Percentiles rank a stretch among this genome's conserved stretches.
These are phyloP conservation scores for Aspergillus quadricinctus DNA, from an alignment of 2,329 filamentous ascomycete genomes.

Conservation along the genomic window DNA sequence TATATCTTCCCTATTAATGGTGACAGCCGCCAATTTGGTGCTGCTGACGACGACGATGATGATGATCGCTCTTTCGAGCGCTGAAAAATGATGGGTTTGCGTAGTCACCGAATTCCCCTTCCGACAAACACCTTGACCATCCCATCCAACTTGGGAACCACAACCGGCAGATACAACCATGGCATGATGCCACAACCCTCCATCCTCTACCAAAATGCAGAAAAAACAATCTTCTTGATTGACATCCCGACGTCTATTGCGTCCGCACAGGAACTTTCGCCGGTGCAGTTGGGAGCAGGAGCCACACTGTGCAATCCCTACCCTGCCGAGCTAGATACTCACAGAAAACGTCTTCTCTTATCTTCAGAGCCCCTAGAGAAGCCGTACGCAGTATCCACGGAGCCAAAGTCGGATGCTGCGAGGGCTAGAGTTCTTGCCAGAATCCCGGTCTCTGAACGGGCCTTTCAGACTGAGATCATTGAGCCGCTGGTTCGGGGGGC, in stretches of 20 bases:
- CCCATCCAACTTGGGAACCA: not conserved
- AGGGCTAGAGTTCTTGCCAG: conserved; percentile 36
- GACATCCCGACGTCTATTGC: conserved; percentile 58
- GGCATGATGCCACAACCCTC: conserved; percentile 16
- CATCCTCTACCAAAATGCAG: conserved; percentile 50
- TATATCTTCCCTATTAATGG: not conserved
- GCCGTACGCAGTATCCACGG: conserved; percentile 47
- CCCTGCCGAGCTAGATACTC: not conserved
- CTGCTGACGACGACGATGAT: too few species aligned
- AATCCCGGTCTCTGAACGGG: conserved; percentile 30
- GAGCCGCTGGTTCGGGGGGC: conserved; percentile 36
- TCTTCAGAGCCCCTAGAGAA: conserved; percentile 43
- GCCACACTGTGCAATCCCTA: not conserved
- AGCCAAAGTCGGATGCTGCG: conserved; percentile 48
- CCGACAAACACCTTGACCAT: too few species aligned
- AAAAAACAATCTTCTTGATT: conserved; percentile 46
- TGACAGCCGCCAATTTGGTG: not conserved
- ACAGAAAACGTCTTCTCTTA: conserved; percentile 27
- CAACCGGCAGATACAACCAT: not conserved
- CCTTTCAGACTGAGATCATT: conserved; percentile 25
- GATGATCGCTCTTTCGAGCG: too few species aligned
- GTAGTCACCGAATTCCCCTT: not conserved
- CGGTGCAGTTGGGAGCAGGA: conserved; percentile 1
- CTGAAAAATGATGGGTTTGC: not conserved
- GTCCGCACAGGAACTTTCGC: conserved; percentile 44